Base-by-base conservation (phyloP, 345 rosid genomes). In the Psidium guajava region DNA sequence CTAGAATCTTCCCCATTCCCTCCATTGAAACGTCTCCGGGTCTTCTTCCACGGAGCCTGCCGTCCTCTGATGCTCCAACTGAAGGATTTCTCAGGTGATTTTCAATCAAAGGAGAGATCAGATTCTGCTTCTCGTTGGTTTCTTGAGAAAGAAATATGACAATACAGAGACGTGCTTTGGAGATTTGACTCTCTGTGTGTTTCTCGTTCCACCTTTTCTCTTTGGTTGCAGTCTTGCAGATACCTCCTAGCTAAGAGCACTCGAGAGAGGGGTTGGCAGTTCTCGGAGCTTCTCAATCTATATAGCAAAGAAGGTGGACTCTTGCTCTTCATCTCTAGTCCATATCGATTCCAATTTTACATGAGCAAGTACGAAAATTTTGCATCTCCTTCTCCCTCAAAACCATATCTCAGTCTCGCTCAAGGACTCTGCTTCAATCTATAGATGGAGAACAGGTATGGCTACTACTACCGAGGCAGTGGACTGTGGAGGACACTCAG, bases 401-500 rank as follows among this genome's bases (percentile, higher is more conserved):
- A 59, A 55, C 3, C 50, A 32, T 16, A 24, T 51, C 24, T 49
- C 36, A 9, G 32, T 77, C 12, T 58, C 47, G 49, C 44, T 83
- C 32, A 52, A 3, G 24, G 55, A 14, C 59, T 58, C 73, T 87
- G 22, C 64, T 57, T 56, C 32, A 21, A 5, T 64, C 4, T 59
- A 49, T 27, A 73, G 55, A 85, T 84, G 93, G 91, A 85, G 61
- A 20, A 84, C 44, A 83, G 89, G 82, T 80, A 82, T 32, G 82
- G 87, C 87, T 87, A 81, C 83, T 84, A 49, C 49, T 84, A 69
- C 83, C 86, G n/a, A 44, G 75, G 84, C 36, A 87, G 88, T 28
- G 86, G 89, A 21, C 52, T 89, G 53, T 90, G 91, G 90, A 86
- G 86, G 80, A 82, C 91, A 6, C 42, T 91, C 50, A 87, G 91